Conservation (phyloP, 306 rosid genomes). For the Glycine tomentella region DNA sequence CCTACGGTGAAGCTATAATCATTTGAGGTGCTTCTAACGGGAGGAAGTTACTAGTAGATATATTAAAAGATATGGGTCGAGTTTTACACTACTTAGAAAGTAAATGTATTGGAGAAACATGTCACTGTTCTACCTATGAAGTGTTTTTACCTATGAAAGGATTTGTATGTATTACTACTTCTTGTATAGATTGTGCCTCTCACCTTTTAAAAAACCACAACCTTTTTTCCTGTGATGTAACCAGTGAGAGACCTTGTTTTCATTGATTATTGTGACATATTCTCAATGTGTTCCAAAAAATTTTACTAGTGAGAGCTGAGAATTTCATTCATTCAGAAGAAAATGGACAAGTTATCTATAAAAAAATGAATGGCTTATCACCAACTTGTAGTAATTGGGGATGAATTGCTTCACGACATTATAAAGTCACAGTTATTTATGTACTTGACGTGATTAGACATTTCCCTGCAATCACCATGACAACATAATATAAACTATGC, state of each 20-base stretch:
- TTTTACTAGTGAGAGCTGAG: not conserved
- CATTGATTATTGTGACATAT: constrained; percentile 42
- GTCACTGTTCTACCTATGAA: constrained; percentile 49
- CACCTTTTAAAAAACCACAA: constrained; percentile 39
- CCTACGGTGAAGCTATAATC: constrained; percentile 8
- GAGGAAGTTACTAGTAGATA: constrained; percentile 14
- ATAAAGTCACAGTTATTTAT: not conserved
- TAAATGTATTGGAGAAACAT: constrained; percentile 43
- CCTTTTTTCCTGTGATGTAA: constrained; percentile 38
- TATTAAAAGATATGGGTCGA: not conserved
- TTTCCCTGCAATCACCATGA: not conserved
- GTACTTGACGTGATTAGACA: not conserved
- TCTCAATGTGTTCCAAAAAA: constrained; percentile 25
- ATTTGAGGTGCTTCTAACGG: constrained; percentile 29
- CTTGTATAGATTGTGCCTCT: constrained; percentile 46
- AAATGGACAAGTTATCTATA: constrained; percentile 40
- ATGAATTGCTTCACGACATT: constrained; percentile 9
- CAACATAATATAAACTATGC: not conserved
- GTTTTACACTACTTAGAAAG: constrained; percentile 35
- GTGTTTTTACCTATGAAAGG: constrained; percentile 56
- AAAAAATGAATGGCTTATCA: not conserved
- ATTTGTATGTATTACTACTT: constrained; percentile 44
- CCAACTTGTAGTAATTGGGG: not conserved
- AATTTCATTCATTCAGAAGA: constrained; percentile 8
- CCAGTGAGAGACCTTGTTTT: constrained; percentile 47